Base-by-base conservation (phyloP, 306 rosid genomes). In the Hylodesmum podocarpum region DNA sequence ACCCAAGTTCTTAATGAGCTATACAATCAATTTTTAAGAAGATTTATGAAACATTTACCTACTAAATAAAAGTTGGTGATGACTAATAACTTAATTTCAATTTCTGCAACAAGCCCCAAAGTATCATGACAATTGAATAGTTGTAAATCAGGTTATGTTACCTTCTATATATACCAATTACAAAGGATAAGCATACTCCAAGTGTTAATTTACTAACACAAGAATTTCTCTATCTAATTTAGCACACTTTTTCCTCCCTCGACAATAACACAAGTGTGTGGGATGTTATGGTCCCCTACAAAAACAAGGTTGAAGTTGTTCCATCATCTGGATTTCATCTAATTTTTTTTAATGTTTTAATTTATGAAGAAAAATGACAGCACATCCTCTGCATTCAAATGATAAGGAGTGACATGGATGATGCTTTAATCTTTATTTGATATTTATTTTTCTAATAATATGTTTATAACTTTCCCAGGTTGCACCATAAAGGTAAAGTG, bases 401-500 rank as follows among this genome's bases (percentile, higher is more conserved):
- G 34, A 68, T 63, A 58, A 57, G 53, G 67, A 78, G 25, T 75
- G 44, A 40, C 14, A 1, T 47, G 39, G 78, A 65, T 21, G 58
- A 73, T 41, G 51, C 13, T 29, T 27, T 21, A 66, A 41, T 34
- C 73, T 55, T 54, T 29, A 15, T 29, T 40, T 75, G 44, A 16
- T 54, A 29, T 53, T 33, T 63, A 18, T 2, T 22, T 39, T 43
- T 40, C 34, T 6, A 46, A 58, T 4, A 73, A 77, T 64, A 33
- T 22, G 11, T 22, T 64, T 57, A 70, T 70, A 22, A 62, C 76
- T 72, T 44, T 69, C 74, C 40, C 81, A 94, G 98, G 98, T 49
- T 94, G 90, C 82, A 88, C 97, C 50, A 89, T 94, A 82, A 85
- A 93, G 93, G 80, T 97, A 94, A 80, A 89, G 87, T 57, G 96